Conservation (phyloP, 2,329 filamentous ascomycete species). For the Exophiala viscosa region DNA sequence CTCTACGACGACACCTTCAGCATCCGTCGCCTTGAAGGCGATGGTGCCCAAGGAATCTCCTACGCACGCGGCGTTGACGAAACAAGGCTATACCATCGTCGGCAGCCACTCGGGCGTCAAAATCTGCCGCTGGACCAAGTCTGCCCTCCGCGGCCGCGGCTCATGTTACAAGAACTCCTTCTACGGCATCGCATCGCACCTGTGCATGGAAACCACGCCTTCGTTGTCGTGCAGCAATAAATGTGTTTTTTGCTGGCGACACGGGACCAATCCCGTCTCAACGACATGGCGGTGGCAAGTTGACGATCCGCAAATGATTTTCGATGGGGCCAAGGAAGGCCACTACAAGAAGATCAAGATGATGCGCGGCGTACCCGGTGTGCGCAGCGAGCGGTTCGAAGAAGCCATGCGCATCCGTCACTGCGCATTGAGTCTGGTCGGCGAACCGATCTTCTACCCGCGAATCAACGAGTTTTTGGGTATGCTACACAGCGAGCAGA, state of each 20-base stretch:
- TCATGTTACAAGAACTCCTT: slow-evolving; percentile 98
- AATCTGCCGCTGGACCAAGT: slow-evolving; percentile 98
- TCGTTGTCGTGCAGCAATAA: slow-evolving; percentile 97
- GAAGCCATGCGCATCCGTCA: slow-evolving; percentile 92
- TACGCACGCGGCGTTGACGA: slow-evolving; percentile 83
- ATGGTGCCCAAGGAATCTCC: slow-evolving; percentile 93
- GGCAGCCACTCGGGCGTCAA: slow-evolving; percentile 95
- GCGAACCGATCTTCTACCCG: slow-evolving; percentile 98
- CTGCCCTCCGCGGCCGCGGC: slow-evolving; percentile 83
- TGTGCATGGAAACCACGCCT: slow-evolving; percentile 97
- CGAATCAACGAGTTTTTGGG: slow-evolving; percentile 89
- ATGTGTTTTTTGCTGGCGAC: slow-evolving; percentile 98
- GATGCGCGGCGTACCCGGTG: slow-evolving; percentile 88
- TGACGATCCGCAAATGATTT: slow-evolving; percentile 84
- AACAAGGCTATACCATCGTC: slow-evolving; percentile 94
- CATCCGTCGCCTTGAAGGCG: slow-evolving; percentile 61
- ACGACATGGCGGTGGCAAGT: slow-evolving; percentile 97
- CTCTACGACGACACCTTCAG: slow-evolving; percentile 39
- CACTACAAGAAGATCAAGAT: slow-evolving; percentile 99
- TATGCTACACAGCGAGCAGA: slow-evolving; percentile 79
- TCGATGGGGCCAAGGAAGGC: slow-evolving; percentile 80
- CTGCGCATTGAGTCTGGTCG: slow-evolving; percentile 86
- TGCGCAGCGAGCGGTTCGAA: slow-evolving; percentile 83
- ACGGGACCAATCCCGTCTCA: slow-evolving; percentile 93
- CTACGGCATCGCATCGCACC: slow-evolving; percentile 92